These are phyloP conservation scores for Alternaria viburni DNA, from an alignment of 2,329 filamentous ascomycete species.

Conservation along the genomic window DNA sequence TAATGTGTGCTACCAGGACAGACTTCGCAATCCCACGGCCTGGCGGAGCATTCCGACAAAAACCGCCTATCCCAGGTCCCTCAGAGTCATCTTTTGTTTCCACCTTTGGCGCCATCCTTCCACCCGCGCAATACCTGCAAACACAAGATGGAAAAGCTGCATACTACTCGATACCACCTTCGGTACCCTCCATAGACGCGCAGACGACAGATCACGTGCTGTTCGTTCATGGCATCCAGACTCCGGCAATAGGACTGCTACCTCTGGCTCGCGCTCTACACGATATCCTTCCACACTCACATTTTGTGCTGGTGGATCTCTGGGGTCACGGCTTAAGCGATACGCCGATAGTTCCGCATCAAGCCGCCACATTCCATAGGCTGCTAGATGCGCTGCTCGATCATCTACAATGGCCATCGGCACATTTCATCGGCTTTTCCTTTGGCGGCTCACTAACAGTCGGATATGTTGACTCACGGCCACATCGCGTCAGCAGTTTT, in stretches of 20 bases:
- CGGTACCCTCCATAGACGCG: conserved; percentile 40
- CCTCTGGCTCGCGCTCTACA: conserved; percentile 52
- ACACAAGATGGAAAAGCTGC: conserved; percentile 47
- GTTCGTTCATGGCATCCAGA: conserved; percentile 60
- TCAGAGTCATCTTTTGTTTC: conserved; percentile 46
- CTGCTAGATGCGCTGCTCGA: conserved; percentile 51
- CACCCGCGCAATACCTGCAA: conserved; percentile 45
- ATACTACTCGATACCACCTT: conserved; percentile 50
- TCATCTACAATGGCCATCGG: conserved; percentile 51
- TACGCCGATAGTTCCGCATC: conserved; percentile 55
- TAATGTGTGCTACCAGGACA: background rate
- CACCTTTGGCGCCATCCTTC: conserved; percentile 51
- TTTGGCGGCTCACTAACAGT: conserved; percentile 55
- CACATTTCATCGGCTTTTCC: conserved; percentile 58
- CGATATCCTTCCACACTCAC: conserved; percentile 42
- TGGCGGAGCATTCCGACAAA: conserved; percentile 7
- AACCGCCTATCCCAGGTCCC: conserved; percentile 44
- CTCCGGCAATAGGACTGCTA: conserved; percentile 56
- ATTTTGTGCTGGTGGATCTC: conserved; percentile 56
- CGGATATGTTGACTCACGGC: conserved; percentile 46
- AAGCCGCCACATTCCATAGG: conserved; percentile 51
- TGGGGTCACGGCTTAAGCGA: conserved; percentile 63
- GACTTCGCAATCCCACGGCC: conserved; percentile 36
- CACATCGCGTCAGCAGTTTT: conserved; percentile 43
- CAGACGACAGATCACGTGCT: conserved; percentile 42